Percentiles rank a stretch among this genome's conserved stretches.
Conservation (phyloP, 306 rosid species). For the Rubus parviflorus region DNA sequence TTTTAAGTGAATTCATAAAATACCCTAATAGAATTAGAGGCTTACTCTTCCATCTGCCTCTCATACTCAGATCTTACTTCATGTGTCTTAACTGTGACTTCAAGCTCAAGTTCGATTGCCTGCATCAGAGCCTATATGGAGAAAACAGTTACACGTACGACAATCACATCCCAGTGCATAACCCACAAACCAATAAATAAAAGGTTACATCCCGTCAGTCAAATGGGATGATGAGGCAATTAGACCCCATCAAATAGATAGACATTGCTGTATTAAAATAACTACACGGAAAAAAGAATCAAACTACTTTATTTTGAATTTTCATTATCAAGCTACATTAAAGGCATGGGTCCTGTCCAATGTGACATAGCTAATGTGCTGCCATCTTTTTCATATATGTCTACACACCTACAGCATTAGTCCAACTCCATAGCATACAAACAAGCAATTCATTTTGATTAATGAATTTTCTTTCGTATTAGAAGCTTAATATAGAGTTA, state of each 20-base stretch:
- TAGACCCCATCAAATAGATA: neutral
- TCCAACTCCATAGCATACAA: neutral
- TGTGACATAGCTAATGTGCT: neutral
- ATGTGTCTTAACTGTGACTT: constrained; percentile 84
- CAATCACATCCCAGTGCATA: constrained; percentile 1
- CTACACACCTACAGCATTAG: neutral
- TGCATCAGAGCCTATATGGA: constrained; percentile 77
- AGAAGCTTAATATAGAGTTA: constrained; percentile 6
- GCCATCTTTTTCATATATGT: neutral
- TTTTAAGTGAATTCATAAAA: neutral
- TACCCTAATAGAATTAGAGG: neutral
- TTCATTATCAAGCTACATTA: neutral
- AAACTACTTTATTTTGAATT: neutral
- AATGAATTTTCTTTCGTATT: neutral
- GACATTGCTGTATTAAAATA: neutral
- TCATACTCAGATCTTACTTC: constrained; percentile 92
- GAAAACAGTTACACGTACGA: constrained; percentile 19
- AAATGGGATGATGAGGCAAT: neutral
- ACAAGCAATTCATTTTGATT: neutral
- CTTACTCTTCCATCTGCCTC: constrained; percentile 93
- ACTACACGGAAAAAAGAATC: neutral
- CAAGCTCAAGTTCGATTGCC: constrained; percentile 88
- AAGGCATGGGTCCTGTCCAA: neutral
- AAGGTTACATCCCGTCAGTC: constrained; percentile 5
- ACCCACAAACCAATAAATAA: neutral